A percentile compares a stretch with the other conserved stretches of the same genome.
phyloP scores from a whole-genome alignment of 2,329 filamentous ascomycete genomes.

The Alternaria consortialis region DNA sequence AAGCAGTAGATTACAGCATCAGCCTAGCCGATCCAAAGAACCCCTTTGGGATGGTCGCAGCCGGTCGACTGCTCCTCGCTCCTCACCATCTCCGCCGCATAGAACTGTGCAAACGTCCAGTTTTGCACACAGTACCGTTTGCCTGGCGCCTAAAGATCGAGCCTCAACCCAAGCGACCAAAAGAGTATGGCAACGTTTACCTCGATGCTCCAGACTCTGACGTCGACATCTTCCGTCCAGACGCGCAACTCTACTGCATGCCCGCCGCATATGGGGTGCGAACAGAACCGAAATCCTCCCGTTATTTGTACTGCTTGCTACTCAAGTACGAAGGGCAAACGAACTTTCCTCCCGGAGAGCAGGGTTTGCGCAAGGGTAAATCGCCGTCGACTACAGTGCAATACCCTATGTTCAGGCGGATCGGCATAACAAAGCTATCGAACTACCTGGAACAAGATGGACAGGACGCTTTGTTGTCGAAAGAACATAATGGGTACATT shows the following conservation, averaged over 20 bases:
- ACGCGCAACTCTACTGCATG: conserved; percentile 17
- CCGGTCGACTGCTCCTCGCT: conserved; percentile 6
- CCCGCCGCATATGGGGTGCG: conserved; percentile 9
- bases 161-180: not conserved
- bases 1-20: conserved; percentile 58
- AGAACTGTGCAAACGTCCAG: not conserved
- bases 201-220: conserved; percentile 13
- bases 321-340: conserved; percentile 3
- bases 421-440: too few species aligned
- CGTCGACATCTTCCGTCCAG: conserved; percentile 4
- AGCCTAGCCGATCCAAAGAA: conserved; percentile 77
- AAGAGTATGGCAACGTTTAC: not conserved
- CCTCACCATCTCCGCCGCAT: conserved; percentile 7
- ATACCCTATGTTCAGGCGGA: too few species aligned
- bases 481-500: too few species aligned
- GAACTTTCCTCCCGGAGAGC: too few species aligned
- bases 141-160: not conserved
- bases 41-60: conserved; percentile 31
- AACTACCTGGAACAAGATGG: too few species aligned
- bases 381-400: too few species aligned
- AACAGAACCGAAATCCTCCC: too few species aligned
- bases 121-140: not conserved
- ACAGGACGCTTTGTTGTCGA: too few species aligned
- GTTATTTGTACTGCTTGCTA: conserved; percentile 14
- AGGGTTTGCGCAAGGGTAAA: too few species aligned